These are phyloP conservation scores for Podospora anserina DNA, from an alignment of 495 filamentous ascomycete genomes.

Conservation along the genomic window DNA sequence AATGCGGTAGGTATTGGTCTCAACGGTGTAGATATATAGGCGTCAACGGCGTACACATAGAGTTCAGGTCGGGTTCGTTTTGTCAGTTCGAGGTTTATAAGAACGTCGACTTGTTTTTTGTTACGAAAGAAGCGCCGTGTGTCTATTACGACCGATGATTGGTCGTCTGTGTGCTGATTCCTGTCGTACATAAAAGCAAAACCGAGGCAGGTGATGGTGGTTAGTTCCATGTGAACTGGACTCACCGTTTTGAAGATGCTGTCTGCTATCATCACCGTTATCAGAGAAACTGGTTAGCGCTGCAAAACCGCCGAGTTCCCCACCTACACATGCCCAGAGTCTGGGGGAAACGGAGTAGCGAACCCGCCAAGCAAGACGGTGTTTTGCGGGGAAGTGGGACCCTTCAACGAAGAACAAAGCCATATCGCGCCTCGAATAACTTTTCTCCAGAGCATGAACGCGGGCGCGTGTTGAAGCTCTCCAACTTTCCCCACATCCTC, in stretches of 20 bases:
- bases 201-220: background rate
- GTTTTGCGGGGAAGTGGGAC: constrained; percentile 11
- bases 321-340: background rate
- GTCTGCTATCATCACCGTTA: background rate
- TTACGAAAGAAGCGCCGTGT: background rate
- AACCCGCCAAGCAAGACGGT: constrained; percentile 3
- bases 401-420: background rate
- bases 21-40: background rate
- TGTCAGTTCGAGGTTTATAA: no score
- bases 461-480: background rate
- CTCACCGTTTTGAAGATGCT: background rate
- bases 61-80: no score
- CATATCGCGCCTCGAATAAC: background rate
- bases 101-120: background rate
- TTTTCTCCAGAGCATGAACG: background rate
- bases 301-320: background rate
- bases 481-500: background rate
- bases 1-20: background rate
- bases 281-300: background rate
- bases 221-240: background rate
- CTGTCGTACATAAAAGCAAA: background rate
- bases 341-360: background rate
- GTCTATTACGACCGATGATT: background rate
- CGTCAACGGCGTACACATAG: background rate
- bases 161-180: background rate